Evolutionary conservation across 1,284 basidiomycete species (phyloP), one percentile per base, ranked within the genome.

Genomic region (Rhodotorula sp.): DNA sequence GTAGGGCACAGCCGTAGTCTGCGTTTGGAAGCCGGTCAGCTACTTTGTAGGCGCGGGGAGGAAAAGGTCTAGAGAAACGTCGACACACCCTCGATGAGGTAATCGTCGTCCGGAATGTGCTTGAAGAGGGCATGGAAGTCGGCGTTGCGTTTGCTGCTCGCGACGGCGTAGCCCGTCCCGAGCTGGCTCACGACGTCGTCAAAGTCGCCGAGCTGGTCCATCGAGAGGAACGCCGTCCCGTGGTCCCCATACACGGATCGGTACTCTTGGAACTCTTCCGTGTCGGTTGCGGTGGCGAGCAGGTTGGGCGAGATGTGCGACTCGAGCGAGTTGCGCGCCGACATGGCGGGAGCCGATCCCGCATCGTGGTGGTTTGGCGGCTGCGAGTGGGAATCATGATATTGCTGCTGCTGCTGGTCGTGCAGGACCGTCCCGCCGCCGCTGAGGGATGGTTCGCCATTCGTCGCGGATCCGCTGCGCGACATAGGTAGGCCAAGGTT

Each of bases 1-100:
- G 93, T 20, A 98, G 82, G 0, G 96, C 97, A 81, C 97, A 99
- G 4, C 96, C 95, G 78, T 99, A 99, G 81, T 98, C 96, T 97
- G 74, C 16, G 26, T 12, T 18, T 31, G 20, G n/a, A 51, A 3
- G 1, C 16, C 15, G 8, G 31, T 51, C 29, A 69, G 15, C 60
- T 16, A 3, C 16, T 29, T 14, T 34, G 34, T 34, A 0, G 34
- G 29, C 48, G 6, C 8, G 18, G 29, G 21, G n/a, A 48, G 43
- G 3, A 26, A 49, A 46, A 26, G 34, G 3, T 5, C 8, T 21
- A 54, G 29, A 46, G 29, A n/a, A 7, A 20, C 6, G 3, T n/a
- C 0, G 15, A 56, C 73, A 57, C 70, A 74, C 61, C 94, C 83
- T 99, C 96, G 79, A 99, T 99, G 64, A 99, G 86, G 83, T 98